Conservation (phyloP, 2,329 filamentous ascomycete species). For the Penicillium sp. region DNA sequence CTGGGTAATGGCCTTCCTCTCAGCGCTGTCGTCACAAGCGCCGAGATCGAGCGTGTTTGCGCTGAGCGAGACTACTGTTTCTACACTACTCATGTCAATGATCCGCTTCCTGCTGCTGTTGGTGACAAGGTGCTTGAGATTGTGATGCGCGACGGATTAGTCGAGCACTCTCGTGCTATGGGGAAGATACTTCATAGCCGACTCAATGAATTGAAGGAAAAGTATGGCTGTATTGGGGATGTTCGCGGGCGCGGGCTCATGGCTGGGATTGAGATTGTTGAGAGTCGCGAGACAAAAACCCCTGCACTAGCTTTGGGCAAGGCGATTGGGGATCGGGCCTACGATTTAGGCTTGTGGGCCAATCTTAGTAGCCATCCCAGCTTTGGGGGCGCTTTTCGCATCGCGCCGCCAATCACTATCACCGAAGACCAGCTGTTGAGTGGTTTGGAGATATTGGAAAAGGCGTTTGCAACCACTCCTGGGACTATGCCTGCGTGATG, state of each 20-base stretch:
- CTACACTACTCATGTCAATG: constrained; percentile 63
- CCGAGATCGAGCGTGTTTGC: constrained; percentile 52
- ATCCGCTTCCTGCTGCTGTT: constrained; percentile 60
- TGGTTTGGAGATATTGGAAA: constrained; percentile 57
- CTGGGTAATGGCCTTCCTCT: constrained; percentile 61
- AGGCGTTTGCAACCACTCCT: constrained; percentile 45
- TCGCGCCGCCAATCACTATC: constrained; percentile 62
- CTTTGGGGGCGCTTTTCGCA: constrained; percentile 58
- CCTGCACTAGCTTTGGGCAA: constrained; percentile 51
- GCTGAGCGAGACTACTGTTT: constrained; percentile 55
- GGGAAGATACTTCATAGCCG: constrained; percentile 51
- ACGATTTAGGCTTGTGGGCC: constrained; percentile 56
- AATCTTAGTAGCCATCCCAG: constrained; percentile 56
- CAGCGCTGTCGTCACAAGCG: constrained; percentile 56
- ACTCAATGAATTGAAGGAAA: constrained; percentile 47
- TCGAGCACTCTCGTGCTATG: constrained; percentile 45
- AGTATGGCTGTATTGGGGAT: constrained; percentile 62
- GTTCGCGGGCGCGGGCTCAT: constrained; percentile 60
- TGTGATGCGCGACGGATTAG: constrained; percentile 56
- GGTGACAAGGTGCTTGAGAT: constrained; percentile 63
- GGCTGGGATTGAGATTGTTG: constrained; percentile 59
- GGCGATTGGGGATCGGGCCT: constrained; percentile 49
- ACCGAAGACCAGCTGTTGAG: constrained; percentile 51
- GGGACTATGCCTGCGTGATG: background rate
- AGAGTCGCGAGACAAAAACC: constrained; percentile 49